Conservation (phyloP, 2,329 filamentous ascomycete species). For the Bipolaris victoriae region DNA sequence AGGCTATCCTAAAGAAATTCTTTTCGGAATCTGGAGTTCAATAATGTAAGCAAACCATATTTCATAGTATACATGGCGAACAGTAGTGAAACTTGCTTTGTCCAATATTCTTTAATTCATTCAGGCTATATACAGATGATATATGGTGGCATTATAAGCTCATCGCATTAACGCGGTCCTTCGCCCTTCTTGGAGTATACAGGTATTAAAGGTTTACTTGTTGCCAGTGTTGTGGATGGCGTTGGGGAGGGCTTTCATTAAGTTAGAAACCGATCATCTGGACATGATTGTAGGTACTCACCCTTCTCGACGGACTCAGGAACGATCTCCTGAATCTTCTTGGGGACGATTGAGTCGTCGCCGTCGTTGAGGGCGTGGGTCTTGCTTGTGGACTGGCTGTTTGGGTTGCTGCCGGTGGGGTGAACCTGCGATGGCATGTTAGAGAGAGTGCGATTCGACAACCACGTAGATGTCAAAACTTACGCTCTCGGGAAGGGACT, state of each 20-base stretch:
- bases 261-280: neutral
- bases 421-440: conserved; percentile 39
- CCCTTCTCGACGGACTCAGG: conserved; percentile 54
- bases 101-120: neutral
- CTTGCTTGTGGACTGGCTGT: conserved; percentile 42
- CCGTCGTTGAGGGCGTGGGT: conserved; percentile 50
- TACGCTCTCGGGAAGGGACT: conserved; percentile 49
- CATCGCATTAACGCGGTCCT: neutral
- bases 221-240: conserved; percentile 51
- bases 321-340: conserved; percentile 53
- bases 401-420: conserved; percentile 45
- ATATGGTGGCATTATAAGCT: neutral
- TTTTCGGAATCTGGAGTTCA: no score
- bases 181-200: neutral
- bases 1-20: no score
- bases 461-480: conserved; percentile 3
- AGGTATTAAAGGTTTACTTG: neutral
- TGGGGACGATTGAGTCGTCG: conserved; percentile 50
- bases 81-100: neutral
- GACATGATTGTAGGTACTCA: neutral
- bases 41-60: neutral
- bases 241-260: conserved; percentile 45
- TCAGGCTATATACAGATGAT: neutral
- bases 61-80: neutral
- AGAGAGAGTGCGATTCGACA: conserved; percentile 17